phyloP scores from a whole-genome alignment of 768 basidiomycete genomes.

The Coprinopsis strossmayeri region DNA sequence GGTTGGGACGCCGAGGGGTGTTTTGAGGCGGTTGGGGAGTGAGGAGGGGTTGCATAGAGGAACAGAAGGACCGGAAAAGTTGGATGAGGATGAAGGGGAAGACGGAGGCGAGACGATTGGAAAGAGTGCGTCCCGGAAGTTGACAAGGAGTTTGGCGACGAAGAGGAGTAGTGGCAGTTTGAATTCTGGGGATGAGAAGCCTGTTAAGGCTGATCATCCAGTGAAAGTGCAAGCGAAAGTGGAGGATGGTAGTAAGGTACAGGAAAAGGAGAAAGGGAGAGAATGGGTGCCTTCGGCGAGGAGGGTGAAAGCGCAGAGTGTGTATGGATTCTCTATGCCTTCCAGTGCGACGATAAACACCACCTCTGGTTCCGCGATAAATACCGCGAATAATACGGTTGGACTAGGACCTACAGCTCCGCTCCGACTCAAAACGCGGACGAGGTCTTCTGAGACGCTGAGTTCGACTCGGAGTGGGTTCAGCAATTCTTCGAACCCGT shows the following conservation, averaged over 20 bases:
- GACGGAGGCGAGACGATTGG: constrained; percentile 55
- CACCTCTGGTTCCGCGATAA: constrained; percentile 4
- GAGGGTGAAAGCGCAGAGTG: no score
- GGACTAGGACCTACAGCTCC: no score
- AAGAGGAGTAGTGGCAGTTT: constrained; percentile 12
- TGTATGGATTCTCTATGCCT: no score
- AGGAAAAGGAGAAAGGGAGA: no score
- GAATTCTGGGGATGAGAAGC: no score
- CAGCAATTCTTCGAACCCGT: no score
- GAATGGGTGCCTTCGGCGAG: no score
- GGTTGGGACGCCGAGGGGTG: constrained; percentile 12
- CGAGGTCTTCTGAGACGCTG: constrained; percentile 36
- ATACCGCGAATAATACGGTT: constrained; percentile 9
- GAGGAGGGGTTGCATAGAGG: no score
- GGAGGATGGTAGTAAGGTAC: neutral
- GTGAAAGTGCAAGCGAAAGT: neutral
- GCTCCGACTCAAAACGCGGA: constrained; percentile 28
- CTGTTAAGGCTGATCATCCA: neutral
- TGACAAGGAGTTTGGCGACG: constrained; percentile 14
- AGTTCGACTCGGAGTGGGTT: no score
- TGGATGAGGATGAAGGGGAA: constrained; percentile 29
- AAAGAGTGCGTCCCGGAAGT: constrained; percentile 36
- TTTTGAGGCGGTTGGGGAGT: constrained; percentile 5
- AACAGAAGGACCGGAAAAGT: no score
- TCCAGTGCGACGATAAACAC: no score